Evolutionary conservation across 805 yeast species (phyloP).

Genomic region (Zygosaccharomyces gambellarensis): DNA sequence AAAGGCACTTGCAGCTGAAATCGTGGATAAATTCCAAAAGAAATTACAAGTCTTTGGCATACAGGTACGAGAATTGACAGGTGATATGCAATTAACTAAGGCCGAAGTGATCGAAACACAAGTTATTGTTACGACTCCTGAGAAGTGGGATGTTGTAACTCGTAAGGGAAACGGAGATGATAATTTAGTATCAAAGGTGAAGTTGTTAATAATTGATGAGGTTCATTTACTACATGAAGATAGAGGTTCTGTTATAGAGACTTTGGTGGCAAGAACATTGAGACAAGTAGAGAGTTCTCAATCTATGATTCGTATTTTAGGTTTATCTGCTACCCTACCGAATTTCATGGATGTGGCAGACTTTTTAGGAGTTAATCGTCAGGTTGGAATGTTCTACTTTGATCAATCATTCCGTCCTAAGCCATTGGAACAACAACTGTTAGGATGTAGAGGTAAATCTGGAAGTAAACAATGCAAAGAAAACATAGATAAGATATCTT

Average conservation of each 20-base stretch:
- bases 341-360: constrained; percentile 92
- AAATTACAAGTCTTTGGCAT: constrained; percentile 82
- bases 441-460: constrained; percentile 84
- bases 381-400: constrained; percentile 89
- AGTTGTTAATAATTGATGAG: constrained; percentile 86
- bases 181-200: constrained; percentile 78
- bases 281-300: constrained; percentile 94
- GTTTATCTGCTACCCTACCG: constrained; percentile 90
- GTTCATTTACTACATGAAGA: constrained; percentile 96
- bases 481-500: constrained; percentile 68
- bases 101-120: constrained; percentile 79
- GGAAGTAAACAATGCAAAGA: constrained; percentile 67
- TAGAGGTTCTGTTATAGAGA: constrained; percentile 95
- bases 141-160: constrained; percentile 97
- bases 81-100: constrained; percentile 89
- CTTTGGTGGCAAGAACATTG: constrained; percentile 87
- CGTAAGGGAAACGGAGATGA: constrained; percentile 87
- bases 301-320: constrained; percentile 88
- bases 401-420: constrained; percentile 92
- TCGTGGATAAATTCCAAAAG: constrained; percentile 80
- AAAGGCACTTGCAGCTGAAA: constrained; percentile 94
- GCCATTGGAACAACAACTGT: constrained; percentile 79
- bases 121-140: constrained; percentile 90
- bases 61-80: constrained; percentile 82
- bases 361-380: constrained; percentile 84